Evolutionary conservation across 257 asterid species (phyloP), one percentile per base, ranked within the genome.

Genomic region (Scutellaria galericulata): DNA sequence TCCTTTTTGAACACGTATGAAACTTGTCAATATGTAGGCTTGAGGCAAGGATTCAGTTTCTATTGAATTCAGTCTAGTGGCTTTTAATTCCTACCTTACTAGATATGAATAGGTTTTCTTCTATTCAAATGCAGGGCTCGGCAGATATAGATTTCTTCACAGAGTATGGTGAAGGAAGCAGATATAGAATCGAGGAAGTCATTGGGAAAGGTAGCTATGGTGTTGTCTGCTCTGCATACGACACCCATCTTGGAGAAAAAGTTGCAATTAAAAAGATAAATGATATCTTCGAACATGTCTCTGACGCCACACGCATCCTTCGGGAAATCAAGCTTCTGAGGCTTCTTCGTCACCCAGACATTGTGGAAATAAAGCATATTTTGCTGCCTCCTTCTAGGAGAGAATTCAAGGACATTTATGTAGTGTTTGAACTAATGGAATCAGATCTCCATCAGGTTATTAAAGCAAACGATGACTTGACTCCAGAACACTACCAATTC

Each of bases 141-240:
- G 81, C 66, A 39, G 97, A 91, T 61, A 83, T 89, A 73, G 95
- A 89, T 79, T 91, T 91, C 89, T 91, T 91, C 92, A 91, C 97
- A 8, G 96, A 91, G 78, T 91, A 91, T 69, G 97, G 97, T 71
- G 97, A 91, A 77, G 97, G 97, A 64, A 89, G 96, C 77, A 81
- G 97, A 77, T 91, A 89, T 66, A 89, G 64, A 78, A 89, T 91
- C 10, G 97, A 91, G 84, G 97, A 91, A 83, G 96, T 91, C 70
- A 91, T 91, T 79, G 97, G 97, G 18, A 91, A 87, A 86, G 97
- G 97, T 74, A 91, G 97, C 83, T 91, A 91, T 75, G 96, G 97
- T 53, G 94, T 91, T 42, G 97, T 91, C 68, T 91, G 97, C 84
- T 91, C 97, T n/a, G 97, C 97, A 1, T 91, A 84, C 62, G 97